These are phyloP conservation scores for Fagopyrum esculentum DNA, from an alignment of 148 eudicot species.

Conservation along the genomic window DNA sequence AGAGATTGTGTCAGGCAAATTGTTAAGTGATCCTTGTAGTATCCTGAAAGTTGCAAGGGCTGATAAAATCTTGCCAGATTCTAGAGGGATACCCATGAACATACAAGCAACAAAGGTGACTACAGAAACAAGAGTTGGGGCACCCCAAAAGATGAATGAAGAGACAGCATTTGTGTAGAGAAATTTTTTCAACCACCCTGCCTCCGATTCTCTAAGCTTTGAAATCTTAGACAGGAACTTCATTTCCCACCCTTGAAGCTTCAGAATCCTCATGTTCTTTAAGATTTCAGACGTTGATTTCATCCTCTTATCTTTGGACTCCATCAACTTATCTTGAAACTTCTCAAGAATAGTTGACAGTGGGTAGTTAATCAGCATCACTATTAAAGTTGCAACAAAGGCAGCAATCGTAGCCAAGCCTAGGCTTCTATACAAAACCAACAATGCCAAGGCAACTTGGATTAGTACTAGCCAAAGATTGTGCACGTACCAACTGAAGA, in stretches of 20 bases:
- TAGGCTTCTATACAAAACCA: constrained; percentile 39
- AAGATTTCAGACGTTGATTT: constrained; percentile 43
- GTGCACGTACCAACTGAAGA: constrained; percentile 54
- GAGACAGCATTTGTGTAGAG: constrained; percentile 29
- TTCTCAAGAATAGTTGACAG: constrained; percentile 32
- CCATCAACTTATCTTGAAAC: constrained; percentile 35
- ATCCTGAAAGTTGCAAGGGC: constrained; percentile 39
- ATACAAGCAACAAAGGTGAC: constrained; percentile 38
- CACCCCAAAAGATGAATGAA: constrained; percentile 40
- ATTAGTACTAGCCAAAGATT: constrained; percentile 56
- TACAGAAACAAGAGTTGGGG: constrained; percentile 42
- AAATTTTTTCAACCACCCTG: constrained; percentile 38
- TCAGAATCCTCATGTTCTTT: constrained; percentile 46
- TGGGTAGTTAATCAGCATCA: constrained; percentile 48
- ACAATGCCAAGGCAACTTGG: constrained; percentile 42
- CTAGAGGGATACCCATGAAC: constrained; percentile 42
- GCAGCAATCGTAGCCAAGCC: constrained; percentile 58
- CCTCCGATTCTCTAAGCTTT: constrained; percentile 30
- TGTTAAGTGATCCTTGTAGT: constrained; percentile 32
- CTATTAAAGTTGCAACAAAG: constrained; percentile 33
- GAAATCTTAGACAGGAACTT: constrained; percentile 43
- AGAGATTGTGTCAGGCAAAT: constrained; percentile 38
- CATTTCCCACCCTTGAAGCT: constrained; percentile 60
- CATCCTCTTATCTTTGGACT: constrained; percentile 45
- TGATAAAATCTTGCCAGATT: constrained; percentile 42